Evolutionary conservation across 805 yeast species (phyloP), one percentile per base, ranked within the genome.

Genomic region (Candida railenensis): DNA sequence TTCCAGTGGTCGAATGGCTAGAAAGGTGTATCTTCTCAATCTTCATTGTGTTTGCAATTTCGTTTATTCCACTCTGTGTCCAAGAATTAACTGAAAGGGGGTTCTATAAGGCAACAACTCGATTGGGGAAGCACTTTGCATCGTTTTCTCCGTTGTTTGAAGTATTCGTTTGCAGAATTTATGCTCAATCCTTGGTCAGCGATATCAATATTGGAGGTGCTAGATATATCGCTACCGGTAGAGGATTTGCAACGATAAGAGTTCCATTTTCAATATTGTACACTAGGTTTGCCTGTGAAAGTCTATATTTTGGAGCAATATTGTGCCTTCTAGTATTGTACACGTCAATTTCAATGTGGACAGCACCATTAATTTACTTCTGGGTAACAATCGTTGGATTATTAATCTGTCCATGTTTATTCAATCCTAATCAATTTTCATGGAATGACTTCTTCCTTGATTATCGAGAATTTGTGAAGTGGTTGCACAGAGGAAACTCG

Each of bases 201-300:
- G 91, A 87, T 70, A 74, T 87, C 66, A 74, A 85, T 43, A 80
- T 86, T 53, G 95, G 95, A 67, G 94, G 94, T 66, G 95, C 95
- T 52, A 82, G 89, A 71, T 87, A 87, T 71, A 85, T 87, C 60
- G 82, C 91, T 37, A 87, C 94, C 15, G 94, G 94, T 64, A 78
- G 95, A 75, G 91, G 94, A 56, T 86, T 87, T 63, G 92, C 92
- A 39, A 86, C 91, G 42, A 80, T 87, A 16, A 80, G 94, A 73
- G 82, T 83, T 54, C 86, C 88, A 54, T 86, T 87, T 69, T 77
- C 89, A 15, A 83, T 81, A 32, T 69, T 87, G 55, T 87, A 85
- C 62, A 77, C 90, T 18, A 77, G 90, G 69, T 87, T 85, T 69
- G 91, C 91, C 1, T 54, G 58, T 36, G 86, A 83, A 42, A 78